Percentiles rank a stretch among this genome's conserved stretches.
These are phyloP conservation scores for Globisporangium okanoganense DNA, from an alignment of 352 stramenopile species.

Conservation along the genomic window DNA sequence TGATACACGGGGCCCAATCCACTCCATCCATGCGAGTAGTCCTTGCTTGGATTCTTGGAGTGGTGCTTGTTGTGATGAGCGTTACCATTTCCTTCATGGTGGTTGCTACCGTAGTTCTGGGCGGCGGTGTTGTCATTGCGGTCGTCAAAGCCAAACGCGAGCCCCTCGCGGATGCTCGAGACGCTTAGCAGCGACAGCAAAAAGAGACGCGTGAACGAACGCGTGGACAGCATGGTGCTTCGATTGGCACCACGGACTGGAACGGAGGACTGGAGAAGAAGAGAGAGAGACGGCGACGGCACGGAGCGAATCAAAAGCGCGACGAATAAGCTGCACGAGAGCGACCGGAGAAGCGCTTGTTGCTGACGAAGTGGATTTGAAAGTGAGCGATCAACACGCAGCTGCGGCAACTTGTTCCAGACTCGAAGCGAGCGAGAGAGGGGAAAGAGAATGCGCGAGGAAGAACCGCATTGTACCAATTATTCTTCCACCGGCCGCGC, in stretches of 20 bases:
- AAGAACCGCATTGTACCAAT: neutral
- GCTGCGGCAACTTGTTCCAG: neutral
- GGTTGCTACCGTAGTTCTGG: neutral
- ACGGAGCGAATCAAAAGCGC: neutral
- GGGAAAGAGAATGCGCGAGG: neutral
- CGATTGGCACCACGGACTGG: neutral
- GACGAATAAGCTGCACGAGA: neutral
- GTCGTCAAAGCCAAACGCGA: neutral
- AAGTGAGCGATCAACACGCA: constrained; percentile 1
- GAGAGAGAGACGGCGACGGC: neutral
- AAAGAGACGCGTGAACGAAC: constrained; percentile 7
- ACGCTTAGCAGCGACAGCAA: constrained; percentile 1
- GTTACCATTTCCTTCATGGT: neutral
- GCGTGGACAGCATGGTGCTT: constrained; percentile 3
- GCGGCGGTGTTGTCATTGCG: neutral
- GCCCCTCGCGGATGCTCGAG: neutral
- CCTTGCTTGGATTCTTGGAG: neutral
- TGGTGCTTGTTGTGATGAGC: neutral
- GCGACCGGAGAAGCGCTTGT: neutral
- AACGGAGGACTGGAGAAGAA: neutral
- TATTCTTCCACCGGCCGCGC: neutral
- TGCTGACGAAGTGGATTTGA: constrained; percentile 2
- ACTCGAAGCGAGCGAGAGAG: too few relatives aligned
- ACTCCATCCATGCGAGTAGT: neutral
- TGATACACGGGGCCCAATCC: neutral